Evolutionary conservation across 495 filamentous ascomycete species (phyloP).

Genomic region (Penicillium odoratum): DNA sequence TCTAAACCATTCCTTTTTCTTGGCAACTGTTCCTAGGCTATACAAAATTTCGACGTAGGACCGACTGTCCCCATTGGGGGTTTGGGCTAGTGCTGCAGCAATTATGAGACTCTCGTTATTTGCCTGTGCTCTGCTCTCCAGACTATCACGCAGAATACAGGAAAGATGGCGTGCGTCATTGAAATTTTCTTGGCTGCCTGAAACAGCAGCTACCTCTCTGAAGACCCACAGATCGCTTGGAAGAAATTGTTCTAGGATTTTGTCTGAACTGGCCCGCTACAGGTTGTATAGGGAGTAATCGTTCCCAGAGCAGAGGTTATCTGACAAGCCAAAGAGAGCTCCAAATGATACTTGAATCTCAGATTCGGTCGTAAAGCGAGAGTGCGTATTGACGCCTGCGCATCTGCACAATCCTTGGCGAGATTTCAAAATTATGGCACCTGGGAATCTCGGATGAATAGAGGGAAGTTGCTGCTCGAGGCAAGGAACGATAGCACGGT

Average conservation of each 20-base stretch:
- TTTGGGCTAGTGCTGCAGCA: slow-evolving; percentile 12
- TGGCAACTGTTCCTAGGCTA: slow-evolving; percentile 6
- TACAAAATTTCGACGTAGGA: slow-evolving; percentile 18
- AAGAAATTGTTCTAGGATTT: slow-evolving; percentile 18
- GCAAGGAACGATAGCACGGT: slow-evolving; percentile 20
- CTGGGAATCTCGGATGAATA: slow-evolving; percentile 16
- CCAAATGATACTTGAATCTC: slow-evolving; percentile 22
- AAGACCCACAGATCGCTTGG: slow-evolving; percentile 24
- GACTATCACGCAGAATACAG: slow-evolving; percentile 23
- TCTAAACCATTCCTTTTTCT: slow-evolving; percentile 18
- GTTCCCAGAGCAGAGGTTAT: slow-evolving; percentile 25
- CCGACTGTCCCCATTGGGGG: neutral
- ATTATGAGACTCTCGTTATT: slow-evolving; percentile 22
- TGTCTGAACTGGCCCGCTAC: slow-evolving; percentile 11
- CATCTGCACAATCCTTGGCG: slow-evolving; percentile 15
- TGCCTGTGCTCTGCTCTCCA: slow-evolving; percentile 11
- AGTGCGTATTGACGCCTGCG: slow-evolving; percentile 25
- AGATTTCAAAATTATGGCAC: slow-evolving; percentile 12
- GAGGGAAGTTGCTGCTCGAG: slow-evolving; percentile 20
- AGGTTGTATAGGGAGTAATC: slow-evolving; percentile 25
- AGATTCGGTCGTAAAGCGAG: slow-evolving; percentile 18
- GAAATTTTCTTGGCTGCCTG: slow-evolving; percentile 22
- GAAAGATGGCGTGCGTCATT: slow-evolving; percentile 21
- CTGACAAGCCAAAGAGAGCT: slow-evolving; percentile 24
- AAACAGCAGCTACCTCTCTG: slow-evolving; percentile 17